Evolutionary conservation across 306 rosid genomes (phyloP), one percentile per base, ranked within the genome.

Genomic region (Carpinus fangiana): DNA sequence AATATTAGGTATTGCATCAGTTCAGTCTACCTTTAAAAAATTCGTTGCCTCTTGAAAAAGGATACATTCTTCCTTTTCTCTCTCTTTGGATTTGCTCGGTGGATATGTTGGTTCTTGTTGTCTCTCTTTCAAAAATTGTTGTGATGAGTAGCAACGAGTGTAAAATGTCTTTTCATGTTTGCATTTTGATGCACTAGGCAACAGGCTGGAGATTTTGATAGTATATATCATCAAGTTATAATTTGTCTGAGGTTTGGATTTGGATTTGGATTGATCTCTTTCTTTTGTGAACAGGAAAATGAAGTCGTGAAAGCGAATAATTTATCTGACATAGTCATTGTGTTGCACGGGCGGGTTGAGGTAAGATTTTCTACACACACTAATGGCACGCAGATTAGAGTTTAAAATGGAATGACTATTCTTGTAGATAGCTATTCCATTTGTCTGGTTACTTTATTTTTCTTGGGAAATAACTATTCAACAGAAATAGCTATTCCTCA

Each of bases 341-440:
- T 95, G 78, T 82, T 95, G 88, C 99, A 93, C 81, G 96, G 98
- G 64, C 86, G 99, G 73, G 99, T 95, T 80, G 99, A 95, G 99
- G 99, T 95, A 86, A 67, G 89, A 66, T 87, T 70, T 74, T 82
- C 12, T 78, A 64, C 77, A 61, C 31, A 6, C 47, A 70, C 75
- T 16, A 72, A 59, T 6, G 8, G 8, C 45, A 41, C 0, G 45
- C 45, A 7, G 1, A 41, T 41, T 41, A 41, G 45, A 5, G 45
- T 7, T 7, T 6, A 7, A 6, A 41, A 41, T 41, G 45, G 45
- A 41, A 41, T 6, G 7, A 6, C 45, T 41, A 41, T 41, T 41
- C 45, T 7, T 31, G 34, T 31, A 2, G 34, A 31, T 31, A 31
- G 34, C 34, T 41, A 6, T 41, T 38, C 43, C 43, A 38, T 38